Conservation (phyloP, 2,329 filamentous ascomycete genomes). For the Huntiella omanensis region DNA sequence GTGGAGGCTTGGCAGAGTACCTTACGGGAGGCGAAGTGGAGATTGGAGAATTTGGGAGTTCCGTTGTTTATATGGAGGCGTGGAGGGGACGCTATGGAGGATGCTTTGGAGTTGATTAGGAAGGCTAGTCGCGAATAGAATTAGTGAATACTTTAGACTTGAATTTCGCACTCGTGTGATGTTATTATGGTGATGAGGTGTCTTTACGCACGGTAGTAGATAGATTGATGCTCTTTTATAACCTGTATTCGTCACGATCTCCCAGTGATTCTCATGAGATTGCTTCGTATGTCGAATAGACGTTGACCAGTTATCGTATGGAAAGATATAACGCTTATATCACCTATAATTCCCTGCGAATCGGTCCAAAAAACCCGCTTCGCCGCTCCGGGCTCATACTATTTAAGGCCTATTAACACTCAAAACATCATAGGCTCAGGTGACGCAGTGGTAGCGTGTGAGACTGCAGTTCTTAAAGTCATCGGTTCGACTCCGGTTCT, state of each 20-base stretch:
- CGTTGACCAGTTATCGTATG: too few relatives aligned
- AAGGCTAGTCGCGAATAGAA: background rate
- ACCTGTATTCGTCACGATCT: too few relatives aligned
- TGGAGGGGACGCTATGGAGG: slow-evolving; percentile 48
- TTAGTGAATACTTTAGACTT: background rate
- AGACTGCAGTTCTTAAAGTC: slow-evolving; percentile 11
- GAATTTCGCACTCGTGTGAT: background rate
- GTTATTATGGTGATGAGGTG: background rate
- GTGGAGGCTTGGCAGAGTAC: slow-evolving; percentile 6
- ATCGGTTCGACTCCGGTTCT: slow-evolving; percentile 7
- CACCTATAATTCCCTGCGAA: too few relatives aligned
- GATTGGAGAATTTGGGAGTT: slow-evolving; percentile 44
- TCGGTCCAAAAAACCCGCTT: too few relatives aligned
- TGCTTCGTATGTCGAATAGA: background rate
- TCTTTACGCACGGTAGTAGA: background rate
- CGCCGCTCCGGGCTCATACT: too few relatives aligned
- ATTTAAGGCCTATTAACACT: too few relatives aligned
- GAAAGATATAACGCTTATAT: too few relatives aligned
- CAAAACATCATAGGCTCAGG: background rate
- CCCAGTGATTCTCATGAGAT: background rate
- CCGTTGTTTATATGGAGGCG: slow-evolving; percentile 53
- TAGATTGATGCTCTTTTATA: too few relatives aligned
- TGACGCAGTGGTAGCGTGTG: slow-evolving; percentile 10
- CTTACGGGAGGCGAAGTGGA: slow-evolving; percentile 15
- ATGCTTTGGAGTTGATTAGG: slow-evolving; percentile 31